phyloP scores from a whole-genome alignment of 73 alveolate genomes.

The Stentor roeselii region DNA sequence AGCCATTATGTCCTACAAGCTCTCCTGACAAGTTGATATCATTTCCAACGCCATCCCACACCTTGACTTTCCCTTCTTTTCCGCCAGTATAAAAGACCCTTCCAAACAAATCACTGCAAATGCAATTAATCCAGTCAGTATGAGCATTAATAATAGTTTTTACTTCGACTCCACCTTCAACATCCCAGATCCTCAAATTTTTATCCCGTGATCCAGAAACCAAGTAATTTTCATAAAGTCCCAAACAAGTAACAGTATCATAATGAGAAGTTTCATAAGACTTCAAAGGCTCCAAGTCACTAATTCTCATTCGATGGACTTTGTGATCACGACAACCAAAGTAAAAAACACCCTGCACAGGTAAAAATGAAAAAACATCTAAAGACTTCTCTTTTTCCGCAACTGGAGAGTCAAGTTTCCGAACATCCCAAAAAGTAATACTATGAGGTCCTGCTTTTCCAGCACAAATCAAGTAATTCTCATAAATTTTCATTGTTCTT shows the following conservation, averaged over 20 bases:
- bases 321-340: slow-evolving; percentile 58
- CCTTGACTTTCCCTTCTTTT: slow-evolving; percentile 52
- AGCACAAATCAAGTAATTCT: slow-evolving; percentile 42
- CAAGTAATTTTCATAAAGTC: slow-evolving; percentile 30
- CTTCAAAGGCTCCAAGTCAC: slow-evolving; percentile 22
- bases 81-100: slow-evolving; percentile 44
- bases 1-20: background rate
- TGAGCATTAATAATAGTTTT: slow-evolving; percentile 41
- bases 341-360: slow-evolving; percentile 29
- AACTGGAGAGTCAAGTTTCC: slow-evolving; percentile 34
- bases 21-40: background rate
- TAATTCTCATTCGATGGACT: slow-evolving; percentile 23
- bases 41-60: slow-evolving; percentile 33
- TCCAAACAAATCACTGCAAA: slow-evolving; percentile 33
- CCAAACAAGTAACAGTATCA: slow-evolving; percentile 61
- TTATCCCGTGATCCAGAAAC: slow-evolving; percentile 67
- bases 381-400: slow-evolving; percentile 52
- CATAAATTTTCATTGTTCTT: slow-evolving; percentile 34
- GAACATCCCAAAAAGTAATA: slow-evolving; percentile 54
- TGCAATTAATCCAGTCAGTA: slow-evolving; percentile 45
- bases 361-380: slow-evolving; percentile 45
- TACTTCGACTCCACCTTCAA: background rate
- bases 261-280: slow-evolving; percentile 64
- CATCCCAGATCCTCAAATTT: slow-evolving; percentile 46
- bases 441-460: slow-evolving; percentile 49